Evolutionary conservation across 768 basidiomycete species (phyloP).

Genomic region (Russula olivacea): DNA sequence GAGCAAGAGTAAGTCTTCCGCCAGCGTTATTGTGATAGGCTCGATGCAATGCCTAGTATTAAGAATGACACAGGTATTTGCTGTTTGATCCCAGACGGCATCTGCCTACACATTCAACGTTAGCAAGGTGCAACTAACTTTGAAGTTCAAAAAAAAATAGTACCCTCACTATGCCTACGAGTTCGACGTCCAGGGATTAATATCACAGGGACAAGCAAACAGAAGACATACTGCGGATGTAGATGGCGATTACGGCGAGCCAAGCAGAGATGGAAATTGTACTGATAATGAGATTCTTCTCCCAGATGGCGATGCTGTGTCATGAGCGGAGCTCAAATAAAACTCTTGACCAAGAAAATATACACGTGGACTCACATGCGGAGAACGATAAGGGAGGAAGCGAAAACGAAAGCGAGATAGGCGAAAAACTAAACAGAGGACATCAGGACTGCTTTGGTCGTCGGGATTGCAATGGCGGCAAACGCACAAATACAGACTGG

Average conservation of each 20-base stretch:
- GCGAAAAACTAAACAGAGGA: constrained; percentile 9
- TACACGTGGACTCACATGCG: constrained; percentile 14
- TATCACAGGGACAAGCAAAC: not conserved
- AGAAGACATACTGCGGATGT: constrained; percentile 17
- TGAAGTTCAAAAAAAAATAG: not conserved
- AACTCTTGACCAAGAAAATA: no score
- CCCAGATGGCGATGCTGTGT: constrained; percentile 20
- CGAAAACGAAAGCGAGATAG: constrained; percentile 20
- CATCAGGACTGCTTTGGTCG: not conserved
- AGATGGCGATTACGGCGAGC: constrained; percentile 8
- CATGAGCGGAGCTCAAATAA: not conserved
- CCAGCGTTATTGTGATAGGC: constrained; percentile 12
- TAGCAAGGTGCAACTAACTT: not conserved
- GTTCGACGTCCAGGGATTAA: not conserved
- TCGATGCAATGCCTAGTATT: not conserved
- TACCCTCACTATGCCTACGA: constrained; percentile 9
- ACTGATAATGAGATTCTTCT: not conserved
- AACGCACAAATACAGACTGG: constrained; percentile 11
- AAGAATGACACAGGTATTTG: not conserved
- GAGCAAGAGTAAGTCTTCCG: constrained; percentile 14
- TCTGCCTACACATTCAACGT: constrained; percentile 3
- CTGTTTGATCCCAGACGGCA: not conserved
- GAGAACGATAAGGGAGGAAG: constrained; percentile 18
- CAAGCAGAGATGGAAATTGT: constrained; percentile 10
- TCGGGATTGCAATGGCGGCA: not conserved